Evolutionary conservation across 192 early-diverging fungal genomes (phyloP), one percentile per base, ranked within the genome.

Genomic region (Helicostylum pulchrum): DNA sequence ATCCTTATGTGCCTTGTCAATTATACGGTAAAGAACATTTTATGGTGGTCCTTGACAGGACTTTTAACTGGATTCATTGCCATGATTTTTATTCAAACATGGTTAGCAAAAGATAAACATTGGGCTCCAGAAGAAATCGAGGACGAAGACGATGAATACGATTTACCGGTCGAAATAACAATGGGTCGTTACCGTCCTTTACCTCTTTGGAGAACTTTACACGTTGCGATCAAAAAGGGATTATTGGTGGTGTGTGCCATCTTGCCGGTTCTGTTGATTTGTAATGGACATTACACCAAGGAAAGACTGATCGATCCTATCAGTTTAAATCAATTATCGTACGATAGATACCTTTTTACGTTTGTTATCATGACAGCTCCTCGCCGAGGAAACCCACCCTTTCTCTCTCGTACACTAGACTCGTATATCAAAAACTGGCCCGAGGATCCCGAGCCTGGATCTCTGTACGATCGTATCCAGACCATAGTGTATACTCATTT

Each of bases 41-140:
- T 82, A 10, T 82, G 80, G 80, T 82, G 80, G 80, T 75, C 80
- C 43, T 67, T 79, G 19, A 58, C 78, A 19, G 78, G 80, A 10
- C 54, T 79, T 39, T 31, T 78, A n/a, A 65, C 75, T 23, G 80
- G 80, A 10, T 66, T 75, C 19, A 61, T 82, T 12, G 69, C 65
- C 7, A 53, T 68, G 3, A 10, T 82, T 14, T 7, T 62, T n/a
- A 70, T 80, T 43, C 74, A 65, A 23, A 55, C 55, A n/a, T 31
- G 30, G 15, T 44, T 64, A 10, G 44, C 53, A n/a, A 46, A 50
- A 19, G 8, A 42, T 17, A 57, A 63, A 2, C 32, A 57, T 10
- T 4, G 42, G 12, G 34, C 4, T 15, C 10, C 31, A 1, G 19
- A 39, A 36, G 31, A 15, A 34, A 19, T n/a, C 15, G 15, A 32